phyloP scores from a whole-genome alignment of 352 stramenopile genomes.

The Pythium vanterpoolii region DNA sequence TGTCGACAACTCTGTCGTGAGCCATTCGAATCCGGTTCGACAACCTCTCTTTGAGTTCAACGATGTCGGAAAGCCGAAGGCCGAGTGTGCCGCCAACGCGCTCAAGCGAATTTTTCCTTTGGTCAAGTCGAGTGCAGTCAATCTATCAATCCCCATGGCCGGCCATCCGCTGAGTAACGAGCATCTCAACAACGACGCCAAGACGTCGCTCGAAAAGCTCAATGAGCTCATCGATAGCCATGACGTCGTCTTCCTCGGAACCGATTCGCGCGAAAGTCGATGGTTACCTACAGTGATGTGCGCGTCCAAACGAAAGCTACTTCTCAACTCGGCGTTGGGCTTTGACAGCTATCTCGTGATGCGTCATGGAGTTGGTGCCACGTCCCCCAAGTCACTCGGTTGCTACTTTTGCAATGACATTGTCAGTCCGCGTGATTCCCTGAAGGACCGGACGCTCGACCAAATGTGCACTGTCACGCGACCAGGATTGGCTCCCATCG shows the following conservation, averaged over 20 bases:
- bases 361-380: slow-evolving; percentile 85
- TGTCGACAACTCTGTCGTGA: slow-evolving; percentile 96
- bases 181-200: slow-evolving; percentile 57
- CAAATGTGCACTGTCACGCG: slow-evolving; percentile 99
- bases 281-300: slow-evolving; percentile 98
- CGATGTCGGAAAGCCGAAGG: slow-evolving; percentile 95
- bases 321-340: slow-evolving; percentile 79
- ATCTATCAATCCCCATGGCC: slow-evolving; percentile 99
- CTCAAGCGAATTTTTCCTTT: slow-evolving; percentile 93
- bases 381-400: slow-evolving; percentile 54
- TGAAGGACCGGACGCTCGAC: slow-evolving; percentile 96
- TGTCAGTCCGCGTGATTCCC: slow-evolving; percentile 96
- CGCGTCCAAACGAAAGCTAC: slow-evolving; percentile 89
- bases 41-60: slow-evolving; percentile 96
- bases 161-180: slow-evolving; percentile 87
- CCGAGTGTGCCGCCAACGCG: slow-evolving; percentile 89
- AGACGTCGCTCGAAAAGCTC: slow-evolving; percentile 72
- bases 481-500: slow-evolving; percentile 93
- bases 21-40: slow-evolving; percentile 97
- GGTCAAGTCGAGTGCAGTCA: slow-evolving; percentile 81
- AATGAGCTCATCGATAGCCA: slow-evolving; percentile 89
- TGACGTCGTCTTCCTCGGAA: slow-evolving; percentile 97
- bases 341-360: slow-evolving; percentile 99
- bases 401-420: slow-evolving; percentile 99
- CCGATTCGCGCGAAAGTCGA: slow-evolving; percentile 97